phyloP scores from a whole-genome alignment of 1,284 basidiomycete genomes.

The Golubevia sp. region DNA sequence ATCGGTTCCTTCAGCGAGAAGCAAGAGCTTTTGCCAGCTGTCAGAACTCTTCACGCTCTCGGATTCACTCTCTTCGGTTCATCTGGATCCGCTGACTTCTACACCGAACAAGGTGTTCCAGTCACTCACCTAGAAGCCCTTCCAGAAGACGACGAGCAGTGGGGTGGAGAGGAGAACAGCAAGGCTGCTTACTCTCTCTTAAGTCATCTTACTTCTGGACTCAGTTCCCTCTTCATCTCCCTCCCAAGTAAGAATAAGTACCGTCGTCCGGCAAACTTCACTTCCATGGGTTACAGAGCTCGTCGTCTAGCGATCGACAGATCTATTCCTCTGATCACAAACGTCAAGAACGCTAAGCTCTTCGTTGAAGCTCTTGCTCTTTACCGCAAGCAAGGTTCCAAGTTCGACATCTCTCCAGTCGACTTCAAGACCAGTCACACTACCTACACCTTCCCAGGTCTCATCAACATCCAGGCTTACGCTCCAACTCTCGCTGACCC shows the following conservation, averaged over 20 bases:
- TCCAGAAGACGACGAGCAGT: slow-evolving; percentile 52
- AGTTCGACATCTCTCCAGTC: slow-evolving; percentile 82
- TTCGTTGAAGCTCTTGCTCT: slow-evolving; percentile 90
- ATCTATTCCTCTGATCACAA: slow-evolving; percentile 94
- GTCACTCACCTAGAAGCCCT: slow-evolving; percentile 59
- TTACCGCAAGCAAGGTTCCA: slow-evolving; percentile 69
- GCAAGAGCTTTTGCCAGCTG: slow-evolving; percentile 89
- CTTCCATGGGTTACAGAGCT: slow-evolving; percentile 94
- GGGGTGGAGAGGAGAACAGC: slow-evolving; percentile 42
- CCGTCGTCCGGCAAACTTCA: slow-evolving; percentile 93
- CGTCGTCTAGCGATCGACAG: slow-evolving; percentile 99
- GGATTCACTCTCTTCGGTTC: slow-evolving; percentile 98
- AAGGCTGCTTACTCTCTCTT: slow-evolving; percentile 58
- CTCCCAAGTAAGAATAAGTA: slow-evolving; percentile 97
- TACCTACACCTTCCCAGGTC: slow-evolving; percentile 87
- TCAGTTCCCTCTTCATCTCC: slow-evolving; percentile 86
- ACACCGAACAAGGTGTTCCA: slow-evolving; percentile 56
- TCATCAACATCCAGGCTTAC: slow-evolving; percentile 86
- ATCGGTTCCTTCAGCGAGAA: slow-evolving; percentile 98
- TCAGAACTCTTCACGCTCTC: slow-evolving; percentile 91
- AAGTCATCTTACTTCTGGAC: slow-evolving; percentile 51
- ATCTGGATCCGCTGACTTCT: slow-evolving; percentile 77
- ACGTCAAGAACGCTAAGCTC: slow-evolving; percentile 98
- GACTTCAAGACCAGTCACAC: slow-evolving; percentile 91
- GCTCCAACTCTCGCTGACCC: slow-evolving; percentile 74